Conservation (phyloP, 192 early-diverging fungal genomes). For the Linnemannia elongata region DNA sequence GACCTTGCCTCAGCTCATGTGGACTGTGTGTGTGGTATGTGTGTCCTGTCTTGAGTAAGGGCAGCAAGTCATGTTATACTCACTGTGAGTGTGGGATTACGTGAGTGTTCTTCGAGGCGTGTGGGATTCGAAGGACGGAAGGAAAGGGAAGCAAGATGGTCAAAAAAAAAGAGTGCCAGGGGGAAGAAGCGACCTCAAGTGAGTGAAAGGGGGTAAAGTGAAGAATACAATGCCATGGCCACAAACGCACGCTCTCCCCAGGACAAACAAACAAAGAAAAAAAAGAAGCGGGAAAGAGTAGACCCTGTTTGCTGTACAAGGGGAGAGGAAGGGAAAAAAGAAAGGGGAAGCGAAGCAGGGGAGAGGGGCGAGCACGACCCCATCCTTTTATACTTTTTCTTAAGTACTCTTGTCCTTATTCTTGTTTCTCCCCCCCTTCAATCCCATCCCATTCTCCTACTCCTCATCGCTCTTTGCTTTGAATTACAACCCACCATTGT, state of each 20-base stretch:
- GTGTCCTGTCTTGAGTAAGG: not conserved
- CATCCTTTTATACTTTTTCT: not conserved
- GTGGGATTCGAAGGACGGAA: not conserved
- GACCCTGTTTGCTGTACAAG: not conserved
- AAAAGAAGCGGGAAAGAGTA: conserved; percentile 1
- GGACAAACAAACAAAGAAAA: not conserved
- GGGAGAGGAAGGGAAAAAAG: not conserved
- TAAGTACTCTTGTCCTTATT: not conserved
- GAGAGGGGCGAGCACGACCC: not conserved
- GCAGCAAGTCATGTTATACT: not conserved
- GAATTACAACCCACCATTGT: not conserved
- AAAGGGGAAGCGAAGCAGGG: not conserved
- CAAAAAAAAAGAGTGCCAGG: not conserved
- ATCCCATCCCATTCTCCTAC: not conserved
- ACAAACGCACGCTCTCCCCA: not conserved
- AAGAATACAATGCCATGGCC: not conserved
- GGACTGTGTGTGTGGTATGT: conserved; percentile 3
- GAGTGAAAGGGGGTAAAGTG: not conserved
- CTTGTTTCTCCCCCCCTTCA: not conserved
- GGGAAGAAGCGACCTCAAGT: not conserved
- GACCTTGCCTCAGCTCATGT: not conserved
- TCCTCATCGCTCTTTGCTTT: not conserved
- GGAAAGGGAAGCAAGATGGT: not conserved
- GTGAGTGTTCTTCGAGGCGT: not conserved
- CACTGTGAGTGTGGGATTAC: not conserved